Evolutionary conservation across 176 grass and related monocot species (phyloP), one percentile per base, ranked within the genome.

Genomic region (Pontederia paniculata): DNA sequence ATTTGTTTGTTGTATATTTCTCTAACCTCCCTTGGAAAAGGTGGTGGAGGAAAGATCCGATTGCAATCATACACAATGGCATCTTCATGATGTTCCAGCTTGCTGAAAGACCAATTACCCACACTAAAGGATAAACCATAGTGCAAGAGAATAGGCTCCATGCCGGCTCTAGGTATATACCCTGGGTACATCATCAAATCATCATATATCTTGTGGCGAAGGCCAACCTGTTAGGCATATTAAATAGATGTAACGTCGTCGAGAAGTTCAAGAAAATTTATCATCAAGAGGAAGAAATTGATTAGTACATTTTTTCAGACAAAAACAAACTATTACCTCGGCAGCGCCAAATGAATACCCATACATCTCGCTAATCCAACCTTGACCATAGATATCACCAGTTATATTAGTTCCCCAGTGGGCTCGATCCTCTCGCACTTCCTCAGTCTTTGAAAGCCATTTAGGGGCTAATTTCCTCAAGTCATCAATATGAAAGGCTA

Each of bases 331-430:
- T 14, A 22, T 84, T 91, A 98, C 93, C 84, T 98, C 93, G 68
- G 93, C 93, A 66, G 86, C 86, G 78, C 93, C 86, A 69, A 98
- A 88, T 50, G 93, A 77, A 60, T 98, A 98, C 11, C 86, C 93
- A 67, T 98, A 98, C 86, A 98, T 98, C 83, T 98, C 93, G 43
- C 86, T 98, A 71, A 98, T 98, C 93, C 93, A 98, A 50, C 93
- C 93, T 74, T 80, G 71, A 43, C 83, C 86, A 70, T 91, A 98
- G 71, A 91, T 98, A 77, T 98, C 93, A 69, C 93, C 93, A 54
- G 86, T 98, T 74, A 98, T 84, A 77, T 98, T 98, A 47, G 86
- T 84, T 70, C 76, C 81, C 93, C 93, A 98, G 25, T 98, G 93
- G 55, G 93, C 79, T 69, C 72, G 79, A 62, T 98, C 93, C 45